Percentiles rank a stretch among this genome's conserved stretches.
Evolutionary conservation across 805 yeast genomes (phyloP).

Genomic region (Scheffersomyces stipitis): DNA sequence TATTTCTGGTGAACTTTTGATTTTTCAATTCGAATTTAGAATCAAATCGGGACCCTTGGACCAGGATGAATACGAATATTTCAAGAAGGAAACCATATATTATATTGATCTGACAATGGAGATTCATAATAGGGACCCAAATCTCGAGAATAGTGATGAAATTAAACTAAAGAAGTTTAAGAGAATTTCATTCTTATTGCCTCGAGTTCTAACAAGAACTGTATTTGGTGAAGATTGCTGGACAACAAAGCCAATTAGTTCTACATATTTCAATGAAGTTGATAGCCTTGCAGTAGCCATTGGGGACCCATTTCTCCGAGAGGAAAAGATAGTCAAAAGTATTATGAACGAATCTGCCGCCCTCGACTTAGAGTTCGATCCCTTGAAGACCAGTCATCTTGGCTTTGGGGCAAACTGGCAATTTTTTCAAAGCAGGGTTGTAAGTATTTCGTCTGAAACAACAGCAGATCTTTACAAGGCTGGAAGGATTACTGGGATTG

Average conservation of each 20-base stretch:
- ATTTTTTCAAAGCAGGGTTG: constrained; percentile 26
- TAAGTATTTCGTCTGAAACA: neutral
- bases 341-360: constrained; percentile 42
- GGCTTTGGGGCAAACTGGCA: constrained; percentile 37
- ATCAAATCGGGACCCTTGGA: constrained; percentile 27
- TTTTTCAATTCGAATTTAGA: constrained; percentile 34
- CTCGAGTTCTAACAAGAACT: constrained; percentile 30
- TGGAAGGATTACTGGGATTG: constrained; percentile 18
- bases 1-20: constrained; percentile 47
- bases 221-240: constrained; percentile 51
- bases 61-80: constrained; percentile 11
- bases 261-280: constrained; percentile 49
- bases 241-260: constrained; percentile 46
- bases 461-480: neutral
- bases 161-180: constrained; percentile 13
- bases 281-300: constrained; percentile 44
- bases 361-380: constrained; percentile 41
- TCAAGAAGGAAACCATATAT: constrained; percentile 11
- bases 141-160: constrained; percentile 1
- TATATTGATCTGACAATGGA: constrained; percentile 30
- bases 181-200: constrained; percentile 21
- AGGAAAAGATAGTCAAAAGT: constrained; percentile 23
- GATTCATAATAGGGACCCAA: constrained; percentile 13
- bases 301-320: constrained; percentile 44
- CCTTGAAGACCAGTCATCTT: constrained; percentile 14